phyloP scores from a whole-genome alignment of 2,329 filamentous ascomycete species.

The Apiospora arundinis region DNA sequence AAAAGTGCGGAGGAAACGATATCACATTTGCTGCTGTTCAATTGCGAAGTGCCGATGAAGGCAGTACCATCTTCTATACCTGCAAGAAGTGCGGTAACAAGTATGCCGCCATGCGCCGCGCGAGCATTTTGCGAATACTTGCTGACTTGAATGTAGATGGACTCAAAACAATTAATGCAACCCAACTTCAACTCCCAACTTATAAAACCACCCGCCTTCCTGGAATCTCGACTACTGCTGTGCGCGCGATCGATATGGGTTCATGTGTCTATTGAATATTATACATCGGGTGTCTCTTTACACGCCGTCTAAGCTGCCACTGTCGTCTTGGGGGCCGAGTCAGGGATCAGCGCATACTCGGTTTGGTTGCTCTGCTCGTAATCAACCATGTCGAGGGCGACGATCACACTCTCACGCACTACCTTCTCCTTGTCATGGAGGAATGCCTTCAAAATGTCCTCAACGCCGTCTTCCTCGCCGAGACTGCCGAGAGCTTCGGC shows the following conservation, averaged over 20 bases:
- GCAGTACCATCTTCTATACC: constrained; percentile 87
- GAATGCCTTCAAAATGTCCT: constrained; percentile 82
- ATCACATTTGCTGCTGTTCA: constrained; percentile 88
- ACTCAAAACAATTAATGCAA: constrained; percentile 57
- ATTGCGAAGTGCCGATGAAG: constrained; percentile 91
- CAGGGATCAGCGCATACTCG: constrained; percentile 91
- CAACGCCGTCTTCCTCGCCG: constrained; percentile 91
- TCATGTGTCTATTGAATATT: constrained; percentile 26
- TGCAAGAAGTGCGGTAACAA: constrained; percentile 87
- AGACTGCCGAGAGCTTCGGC: constrained; percentile 94
- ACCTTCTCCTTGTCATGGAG: constrained; percentile 91
- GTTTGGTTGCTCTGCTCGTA: constrained; percentile 88
- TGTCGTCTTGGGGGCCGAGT: constrained; percentile 50
- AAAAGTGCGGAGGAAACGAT: constrained; percentile 80
- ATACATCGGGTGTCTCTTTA: constrained; percentile 29
- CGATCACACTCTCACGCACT: constrained; percentile 91
- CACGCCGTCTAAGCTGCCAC: constrained; percentile 41
- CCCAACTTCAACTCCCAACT: not conserved
- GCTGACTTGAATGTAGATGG: constrained; percentile 35
- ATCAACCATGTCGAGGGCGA: constrained; percentile 97
- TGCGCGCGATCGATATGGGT: constrained; percentile 14
- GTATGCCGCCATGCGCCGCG: constrained; percentile 56
- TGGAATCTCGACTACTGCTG: not conserved
- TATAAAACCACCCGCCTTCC: not conserved
- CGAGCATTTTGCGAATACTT: not conserved